phyloP scores from a whole-genome alignment of 495 filamentous ascomycete species.

The Aspergillus ostianus region DNA sequence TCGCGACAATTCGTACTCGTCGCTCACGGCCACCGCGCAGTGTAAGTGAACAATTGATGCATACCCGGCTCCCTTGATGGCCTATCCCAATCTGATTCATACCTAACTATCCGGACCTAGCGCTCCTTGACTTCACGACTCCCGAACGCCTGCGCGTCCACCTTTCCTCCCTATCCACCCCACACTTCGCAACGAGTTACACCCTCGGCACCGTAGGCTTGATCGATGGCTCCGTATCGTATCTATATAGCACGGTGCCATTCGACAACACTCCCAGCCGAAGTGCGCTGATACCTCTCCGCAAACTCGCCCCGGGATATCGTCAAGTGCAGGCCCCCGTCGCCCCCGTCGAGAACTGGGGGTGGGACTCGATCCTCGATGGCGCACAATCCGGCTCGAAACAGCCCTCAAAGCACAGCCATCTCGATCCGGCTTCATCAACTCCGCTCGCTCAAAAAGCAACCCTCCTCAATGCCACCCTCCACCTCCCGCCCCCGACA shows the following conservation, averaged over 20 bases:
- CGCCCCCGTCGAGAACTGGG: constrained; percentile 34
- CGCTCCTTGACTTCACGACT: constrained; percentile 78
- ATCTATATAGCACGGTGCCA: constrained; percentile 81
- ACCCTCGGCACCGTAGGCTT: constrained; percentile 78
- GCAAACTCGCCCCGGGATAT: constrained; percentile 66
- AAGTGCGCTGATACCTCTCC: constrained; percentile 60
- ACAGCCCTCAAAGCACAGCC: constrained; percentile 10
- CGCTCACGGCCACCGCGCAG: constrained; percentile 81
- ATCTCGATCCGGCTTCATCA: constrained; percentile 13
- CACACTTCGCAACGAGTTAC: constrained; percentile 90
- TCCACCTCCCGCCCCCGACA: constrained; percentile 76
- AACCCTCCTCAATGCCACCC: constrained; percentile 79
- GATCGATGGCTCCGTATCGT: constrained; percentile 88
- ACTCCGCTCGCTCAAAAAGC: constrained; percentile 42
- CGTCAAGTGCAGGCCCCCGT: constrained; percentile 55
- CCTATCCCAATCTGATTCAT: background rate
- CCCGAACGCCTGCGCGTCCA: constrained; percentile 74
- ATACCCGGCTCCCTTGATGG: no score
- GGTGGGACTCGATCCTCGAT: constrained; percentile 35
- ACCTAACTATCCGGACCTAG: constrained; percentile 36
- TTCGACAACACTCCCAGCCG: constrained; percentile 53
- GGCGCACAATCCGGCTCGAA: background rate
- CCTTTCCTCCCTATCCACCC: constrained; percentile 84
- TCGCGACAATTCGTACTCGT: constrained; percentile 87
- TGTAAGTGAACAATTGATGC: constrained; percentile 44